phyloP scores from a whole-genome alignment of 495 filamentous ascomycete genomes.

The Aspergillus avenaceus region DNA sequence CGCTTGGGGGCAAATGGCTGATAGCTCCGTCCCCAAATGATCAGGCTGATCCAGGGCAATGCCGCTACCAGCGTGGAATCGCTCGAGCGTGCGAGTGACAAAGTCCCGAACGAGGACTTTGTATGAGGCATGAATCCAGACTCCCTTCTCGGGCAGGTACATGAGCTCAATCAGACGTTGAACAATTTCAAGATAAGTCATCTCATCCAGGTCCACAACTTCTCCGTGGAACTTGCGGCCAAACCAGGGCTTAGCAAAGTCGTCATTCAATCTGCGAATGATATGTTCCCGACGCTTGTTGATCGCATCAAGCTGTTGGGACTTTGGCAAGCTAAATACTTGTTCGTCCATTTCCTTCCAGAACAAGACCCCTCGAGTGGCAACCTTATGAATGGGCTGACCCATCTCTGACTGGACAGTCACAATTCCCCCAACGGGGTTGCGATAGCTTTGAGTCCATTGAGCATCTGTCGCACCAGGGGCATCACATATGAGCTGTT shows the following conservation, averaged over 20 bases:
- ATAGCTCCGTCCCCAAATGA: too few relatives aligned
- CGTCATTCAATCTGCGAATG: conserved; percentile 29
- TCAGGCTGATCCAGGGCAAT: neutral
- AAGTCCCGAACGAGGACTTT: conserved; percentile 22
- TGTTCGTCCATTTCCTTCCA: conserved; percentile 38
- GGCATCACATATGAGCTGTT: conserved; percentile 26
- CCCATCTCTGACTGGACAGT: conserved; percentile 42
- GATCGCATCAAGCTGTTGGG: conserved; percentile 22
- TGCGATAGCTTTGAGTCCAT: conserved; percentile 29
- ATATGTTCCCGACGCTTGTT: conserved; percentile 20
- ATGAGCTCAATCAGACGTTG: conserved; percentile 27
- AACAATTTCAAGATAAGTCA: conserved; percentile 35
- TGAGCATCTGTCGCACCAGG: conserved; percentile 22
- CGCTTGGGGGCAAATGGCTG: too few relatives aligned
- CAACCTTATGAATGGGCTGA: conserved; percentile 41
- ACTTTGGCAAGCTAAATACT: conserved; percentile 28
- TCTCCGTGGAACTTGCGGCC: conserved; percentile 20
- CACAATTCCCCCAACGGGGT: conserved; percentile 29
- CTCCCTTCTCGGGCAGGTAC: conserved; percentile 26
- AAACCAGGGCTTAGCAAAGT: conserved; percentile 40
- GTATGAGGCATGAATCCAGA: conserved; percentile 36
- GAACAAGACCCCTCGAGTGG: conserved; percentile 32
- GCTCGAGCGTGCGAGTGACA: conserved; percentile 20
- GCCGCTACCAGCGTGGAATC: conserved; percentile 1
- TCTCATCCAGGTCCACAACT: conserved; percentile 30